These are phyloP conservation scores for Centrapalus pauciflorus DNA, from an alignment of 129 eudicot species.

Conservation along the genomic window DNA sequence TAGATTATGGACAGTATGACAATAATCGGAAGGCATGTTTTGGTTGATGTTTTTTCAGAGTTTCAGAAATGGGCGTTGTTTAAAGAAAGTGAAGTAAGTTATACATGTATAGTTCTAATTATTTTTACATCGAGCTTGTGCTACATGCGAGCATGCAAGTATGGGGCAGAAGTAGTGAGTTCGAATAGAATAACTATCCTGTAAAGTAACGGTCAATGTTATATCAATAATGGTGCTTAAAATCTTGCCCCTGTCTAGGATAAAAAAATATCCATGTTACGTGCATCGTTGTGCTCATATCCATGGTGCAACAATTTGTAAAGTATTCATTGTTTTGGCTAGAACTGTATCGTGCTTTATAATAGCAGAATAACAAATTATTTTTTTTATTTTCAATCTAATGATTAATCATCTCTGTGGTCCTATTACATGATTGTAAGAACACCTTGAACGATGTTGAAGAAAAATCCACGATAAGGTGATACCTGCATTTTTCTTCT, in stretches of 20 bases:
- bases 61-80: constrained; percentile 4
- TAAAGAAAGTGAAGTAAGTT: neutral
- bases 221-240: constrained; percentile 12
- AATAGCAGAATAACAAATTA: too few species aligned
- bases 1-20: neutral
- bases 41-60: neutral
- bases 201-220: constrained; percentile 19
- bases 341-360: too few species aligned
- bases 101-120: constrained; percentile 24
- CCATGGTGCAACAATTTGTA: neutral
- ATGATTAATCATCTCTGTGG: neutral
- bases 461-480: neutral
- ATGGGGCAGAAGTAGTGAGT: neutral
- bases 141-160: neutral
- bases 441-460: neutral
- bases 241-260: neutral
- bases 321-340: too few species aligned
- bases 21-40: neutral
- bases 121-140: neutral
- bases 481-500: neutral
- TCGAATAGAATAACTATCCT: neutral
- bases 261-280: neutral
- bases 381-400: too few species aligned
- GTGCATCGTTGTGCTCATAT: neutral
- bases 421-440: neutral